Conservation (phyloP, 169 alveolate genomes). For the Besnoitia besnoiti region DNA sequence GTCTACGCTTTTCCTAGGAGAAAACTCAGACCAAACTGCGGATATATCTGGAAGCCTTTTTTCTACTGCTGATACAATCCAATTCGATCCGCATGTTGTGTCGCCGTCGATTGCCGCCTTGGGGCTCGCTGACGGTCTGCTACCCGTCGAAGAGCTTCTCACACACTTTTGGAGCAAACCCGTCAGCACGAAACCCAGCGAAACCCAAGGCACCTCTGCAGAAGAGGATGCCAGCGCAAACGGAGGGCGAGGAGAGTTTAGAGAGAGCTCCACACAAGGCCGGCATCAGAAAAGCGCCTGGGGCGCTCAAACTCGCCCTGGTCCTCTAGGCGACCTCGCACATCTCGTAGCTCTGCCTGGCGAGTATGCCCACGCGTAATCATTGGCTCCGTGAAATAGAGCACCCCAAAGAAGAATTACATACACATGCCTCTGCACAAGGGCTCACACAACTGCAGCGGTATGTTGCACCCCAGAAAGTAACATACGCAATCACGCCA, state of each 20-base stretch:
- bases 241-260: neutral
- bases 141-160: constrained; percentile 37
- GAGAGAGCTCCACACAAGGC: neutral
- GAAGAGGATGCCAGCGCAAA: neutral
- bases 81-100: neutral
- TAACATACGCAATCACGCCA: too few species aligned
- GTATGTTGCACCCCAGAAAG: too few species aligned
- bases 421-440: neutral
- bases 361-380: neutral
- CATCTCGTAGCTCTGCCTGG: neutral
- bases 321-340: constrained; percentile 7
- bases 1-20: neutral
- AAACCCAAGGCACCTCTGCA: neutral
- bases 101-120: constrained; percentile 24
- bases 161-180: constrained; percentile 39
- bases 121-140: constrained; percentile 39
- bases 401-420: neutral
- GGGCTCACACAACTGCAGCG: too few species aligned
- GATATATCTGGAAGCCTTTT: neutral
- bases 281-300: neutral
- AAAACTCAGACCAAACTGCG: neutral
- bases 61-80: neutral
- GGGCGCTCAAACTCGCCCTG: neutral
- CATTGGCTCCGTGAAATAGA: neutral
- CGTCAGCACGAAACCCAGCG: neutral